Percentiles rank a stretch among this genome's conserved stretches.
These are phyloP conservation scores for Xylariaceae sp. DNA, from an alignment of 2,329 filamentous ascomycete genomes.

Conservation along the genomic window DNA sequence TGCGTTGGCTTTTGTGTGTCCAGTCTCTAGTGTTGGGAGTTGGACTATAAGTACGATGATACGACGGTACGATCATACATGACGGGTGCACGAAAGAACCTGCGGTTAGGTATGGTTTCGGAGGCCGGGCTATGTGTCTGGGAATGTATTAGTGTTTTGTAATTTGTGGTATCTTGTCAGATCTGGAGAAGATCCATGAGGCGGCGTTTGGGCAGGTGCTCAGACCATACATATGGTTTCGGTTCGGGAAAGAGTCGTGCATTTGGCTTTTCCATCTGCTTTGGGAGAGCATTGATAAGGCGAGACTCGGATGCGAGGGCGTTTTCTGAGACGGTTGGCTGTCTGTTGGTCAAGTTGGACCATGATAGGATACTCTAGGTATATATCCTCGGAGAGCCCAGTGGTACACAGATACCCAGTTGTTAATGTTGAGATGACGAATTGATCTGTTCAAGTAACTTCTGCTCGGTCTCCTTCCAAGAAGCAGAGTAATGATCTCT, in stretches of 20 bases:
- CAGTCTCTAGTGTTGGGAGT: no score
- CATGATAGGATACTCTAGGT: not conserved
- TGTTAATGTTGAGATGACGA: no score
- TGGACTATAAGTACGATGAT: constrained; percentile 10
- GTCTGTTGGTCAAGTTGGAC: not conserved
- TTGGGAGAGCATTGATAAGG: no score
- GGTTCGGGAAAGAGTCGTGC: not conserved
- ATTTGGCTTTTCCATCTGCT: not conserved
- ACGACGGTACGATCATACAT: constrained; percentile 23
- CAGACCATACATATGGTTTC: not conserved
- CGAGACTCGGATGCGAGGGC: no score
- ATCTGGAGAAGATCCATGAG: not conserved
- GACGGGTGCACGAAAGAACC: constrained; percentile 13
- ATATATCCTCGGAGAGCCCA: not conserved
- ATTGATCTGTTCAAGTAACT: no score
- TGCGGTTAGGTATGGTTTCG: constrained; percentile 5
- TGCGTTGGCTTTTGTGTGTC: no score
- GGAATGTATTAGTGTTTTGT: constrained; percentile 12
- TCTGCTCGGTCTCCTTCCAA: no score
- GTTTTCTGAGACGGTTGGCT: not conserved
- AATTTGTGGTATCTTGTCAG: not conserved
- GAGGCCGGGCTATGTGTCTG: constrained; percentile 6
- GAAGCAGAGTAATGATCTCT: no score
- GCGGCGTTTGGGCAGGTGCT: not conserved
- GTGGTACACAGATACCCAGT: no score